These are phyloP conservation scores for Glycine soja DNA, from an alignment of 306 rosid genomes.

Conservation along the genomic window DNA sequence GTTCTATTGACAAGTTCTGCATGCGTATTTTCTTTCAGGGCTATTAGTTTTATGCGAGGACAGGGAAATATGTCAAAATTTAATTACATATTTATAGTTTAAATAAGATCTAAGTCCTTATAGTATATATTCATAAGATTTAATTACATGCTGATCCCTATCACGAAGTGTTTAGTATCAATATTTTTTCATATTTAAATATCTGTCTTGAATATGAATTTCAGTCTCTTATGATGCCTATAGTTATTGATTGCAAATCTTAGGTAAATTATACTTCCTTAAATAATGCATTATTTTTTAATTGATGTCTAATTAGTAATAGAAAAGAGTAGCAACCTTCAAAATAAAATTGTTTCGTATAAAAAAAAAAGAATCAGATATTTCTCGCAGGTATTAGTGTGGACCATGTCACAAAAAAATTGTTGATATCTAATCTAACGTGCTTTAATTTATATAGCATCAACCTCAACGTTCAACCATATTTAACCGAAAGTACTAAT, in stretches of 20 bases:
- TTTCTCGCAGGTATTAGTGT: background rate
- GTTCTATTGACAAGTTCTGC: background rate
- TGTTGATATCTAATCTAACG: slow-evolving; percentile 8
- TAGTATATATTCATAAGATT: background rate
- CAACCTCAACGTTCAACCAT: background rate
- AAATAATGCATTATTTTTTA: background rate
- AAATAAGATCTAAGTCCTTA: background rate
- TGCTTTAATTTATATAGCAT: slow-evolving; percentile 8
- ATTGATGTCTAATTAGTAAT: background rate
- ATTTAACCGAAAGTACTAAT: slow-evolving; percentile 29
- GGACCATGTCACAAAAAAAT: background rate
- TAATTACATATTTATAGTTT: background rate
- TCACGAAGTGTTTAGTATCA: too few species aligned
- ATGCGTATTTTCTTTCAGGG: background rate
- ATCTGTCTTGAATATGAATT: too few species aligned
- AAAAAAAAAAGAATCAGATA: background rate
- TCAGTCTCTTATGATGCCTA: too few species aligned
- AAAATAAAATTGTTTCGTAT: background rate
- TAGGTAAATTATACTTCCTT: too few species aligned
- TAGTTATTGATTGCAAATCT: too few species aligned
- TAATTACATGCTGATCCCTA: background rate
- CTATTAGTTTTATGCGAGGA: background rate
- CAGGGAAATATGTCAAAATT: background rate
- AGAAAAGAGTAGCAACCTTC: background rate
- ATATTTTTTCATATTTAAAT: too few species aligned